A percentile compares a stretch with the other conserved stretches of the same genome.
Evolutionary conservation across 495 filamentous ascomycete species (phyloP).

Genomic region (Halenospora varia): DNA sequence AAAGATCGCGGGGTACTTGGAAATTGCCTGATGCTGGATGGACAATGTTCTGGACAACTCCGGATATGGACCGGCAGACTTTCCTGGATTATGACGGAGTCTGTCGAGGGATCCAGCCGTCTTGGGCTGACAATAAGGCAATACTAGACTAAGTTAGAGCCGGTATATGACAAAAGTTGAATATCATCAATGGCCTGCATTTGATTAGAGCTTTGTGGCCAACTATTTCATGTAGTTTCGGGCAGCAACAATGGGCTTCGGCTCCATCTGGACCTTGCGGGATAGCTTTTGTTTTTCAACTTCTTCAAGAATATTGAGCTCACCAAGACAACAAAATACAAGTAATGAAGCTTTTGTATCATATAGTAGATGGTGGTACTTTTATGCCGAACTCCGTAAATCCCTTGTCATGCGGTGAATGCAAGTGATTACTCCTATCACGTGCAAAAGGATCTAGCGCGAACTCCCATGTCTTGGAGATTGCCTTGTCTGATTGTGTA

Average conservation of each 20-base stretch:
- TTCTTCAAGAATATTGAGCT: too few species aligned
- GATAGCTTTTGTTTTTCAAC: too few species aligned
- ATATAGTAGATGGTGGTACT: too few species aligned
- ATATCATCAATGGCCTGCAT: not conserved
- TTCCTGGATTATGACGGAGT: constrained; percentile 81
- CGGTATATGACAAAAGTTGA: not conserved
- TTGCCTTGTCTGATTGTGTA: not conserved
- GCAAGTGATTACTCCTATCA: constrained; percentile 1
- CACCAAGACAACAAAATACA: too few species aligned
- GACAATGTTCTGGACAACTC: constrained; percentile 98
- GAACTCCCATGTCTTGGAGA: too few species aligned
- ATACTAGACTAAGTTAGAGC: constrained; percentile 46
- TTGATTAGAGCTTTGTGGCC: not conserved
- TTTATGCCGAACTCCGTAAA: too few species aligned
- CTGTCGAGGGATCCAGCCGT: constrained; percentile 73
- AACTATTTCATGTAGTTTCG: too few species aligned
- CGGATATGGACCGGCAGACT: constrained; percentile 47
- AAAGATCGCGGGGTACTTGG: constrained; percentile 75
- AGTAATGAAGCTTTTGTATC: too few species aligned
- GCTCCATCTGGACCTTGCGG: too few species aligned
- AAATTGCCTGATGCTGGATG: constrained; percentile 75
- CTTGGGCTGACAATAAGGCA: constrained; percentile 73
- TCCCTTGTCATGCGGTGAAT: too few species aligned
- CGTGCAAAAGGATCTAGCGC: not conserved
- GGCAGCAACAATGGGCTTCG: too few species aligned